Evolutionary conservation across 495 filamentous ascomycete species (phyloP).

Genomic region (Aspergillus incahuasiensis): DNA sequence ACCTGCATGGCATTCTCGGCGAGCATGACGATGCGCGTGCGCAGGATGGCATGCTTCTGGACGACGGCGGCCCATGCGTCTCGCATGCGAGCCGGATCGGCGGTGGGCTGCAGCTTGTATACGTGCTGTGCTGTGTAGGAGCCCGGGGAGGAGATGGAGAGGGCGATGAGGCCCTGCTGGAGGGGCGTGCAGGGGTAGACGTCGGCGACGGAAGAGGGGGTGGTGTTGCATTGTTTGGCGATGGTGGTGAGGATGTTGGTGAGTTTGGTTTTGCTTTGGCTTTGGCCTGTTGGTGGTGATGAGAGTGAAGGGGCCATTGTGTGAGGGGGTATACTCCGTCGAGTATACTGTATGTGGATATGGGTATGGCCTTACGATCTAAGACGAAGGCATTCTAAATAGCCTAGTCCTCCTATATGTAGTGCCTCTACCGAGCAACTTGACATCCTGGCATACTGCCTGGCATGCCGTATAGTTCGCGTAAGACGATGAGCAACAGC

Average conservation of each 20-base stretch:
- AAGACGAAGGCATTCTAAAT: too few relatives aligned
- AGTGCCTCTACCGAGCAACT: too few relatives aligned
- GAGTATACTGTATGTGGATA: too few relatives aligned
- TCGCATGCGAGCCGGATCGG: background rate
- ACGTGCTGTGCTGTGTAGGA: constrained; percentile 44
- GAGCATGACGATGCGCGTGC: background rate
- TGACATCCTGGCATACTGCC: too few relatives aligned
- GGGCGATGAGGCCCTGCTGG: constrained; percentile 53
- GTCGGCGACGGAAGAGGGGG: constrained; percentile 38
- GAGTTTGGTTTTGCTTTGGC: background rate
- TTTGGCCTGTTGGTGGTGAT: background rate
- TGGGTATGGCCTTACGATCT: too few relatives aligned
- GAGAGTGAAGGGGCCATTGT: background rate
- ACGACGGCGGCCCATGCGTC: background rate
- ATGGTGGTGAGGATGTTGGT: background rate
- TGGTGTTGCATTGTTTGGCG: background rate
- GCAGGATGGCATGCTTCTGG: background rate
- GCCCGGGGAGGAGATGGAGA: constrained; percentile 42
- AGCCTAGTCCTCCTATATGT: too few relatives aligned
- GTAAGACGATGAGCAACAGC: background rate
- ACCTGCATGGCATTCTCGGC: background rate
- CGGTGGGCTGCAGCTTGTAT: constrained; percentile 21
- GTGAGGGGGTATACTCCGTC: too few relatives aligned
- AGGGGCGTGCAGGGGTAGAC: constrained; percentile 56
- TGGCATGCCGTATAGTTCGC: background rate